These are phyloP conservation scores for Sambucus nigra DNA, from an alignment of 129 eudicot genomes.

Conservation along the genomic window DNA sequence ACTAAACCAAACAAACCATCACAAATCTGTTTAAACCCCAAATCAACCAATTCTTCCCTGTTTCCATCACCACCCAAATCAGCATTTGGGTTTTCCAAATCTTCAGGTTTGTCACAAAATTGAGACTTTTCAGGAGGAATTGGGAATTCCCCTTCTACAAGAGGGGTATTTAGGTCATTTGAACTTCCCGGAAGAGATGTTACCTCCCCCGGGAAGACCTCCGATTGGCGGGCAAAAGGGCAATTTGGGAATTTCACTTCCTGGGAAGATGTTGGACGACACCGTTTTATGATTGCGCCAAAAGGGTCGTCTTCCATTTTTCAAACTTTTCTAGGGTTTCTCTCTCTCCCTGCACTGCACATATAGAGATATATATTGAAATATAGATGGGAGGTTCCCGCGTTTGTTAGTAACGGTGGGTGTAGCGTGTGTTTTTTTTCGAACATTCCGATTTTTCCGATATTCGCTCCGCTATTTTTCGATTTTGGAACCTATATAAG, in stretches of 20 bases:
- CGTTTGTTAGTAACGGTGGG: too few relatives aligned
- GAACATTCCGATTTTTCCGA: too few relatives aligned
- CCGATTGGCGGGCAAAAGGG: slow-evolving; percentile 29
- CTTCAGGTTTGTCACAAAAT: neutral
- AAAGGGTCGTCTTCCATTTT: slow-evolving; percentile 23
- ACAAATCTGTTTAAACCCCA: neutral
- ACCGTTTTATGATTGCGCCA: slow-evolving; percentile 9
- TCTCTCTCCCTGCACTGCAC: too few relatives aligned
- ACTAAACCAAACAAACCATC: neutral
- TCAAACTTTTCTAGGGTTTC: too few relatives aligned
- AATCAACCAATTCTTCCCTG: neutral
- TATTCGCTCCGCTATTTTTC: too few relatives aligned
- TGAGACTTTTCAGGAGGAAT: slow-evolving; percentile 8
- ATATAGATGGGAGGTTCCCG: too few relatives aligned
- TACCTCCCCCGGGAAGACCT: slow-evolving; percentile 11
- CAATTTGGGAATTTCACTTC: slow-evolving; percentile 20
- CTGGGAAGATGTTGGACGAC: slow-evolving; percentile 33
- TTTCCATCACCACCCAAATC: neutral
- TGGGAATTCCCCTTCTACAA: slow-evolving; percentile 16
- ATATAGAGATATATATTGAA: too few relatives aligned
- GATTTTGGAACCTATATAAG: too few relatives aligned
- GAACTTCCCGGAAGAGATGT: slow-evolving; percentile 10
- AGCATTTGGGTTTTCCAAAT: neutral
- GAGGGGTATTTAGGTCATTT: neutral
- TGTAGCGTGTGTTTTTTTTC: too few relatives aligned